A percentile compares a stretch with the other conserved stretches of the same genome.
Conservation (phyloP, 1,284 basidiomycete genomes). For the Ustilago hordei region DNA sequence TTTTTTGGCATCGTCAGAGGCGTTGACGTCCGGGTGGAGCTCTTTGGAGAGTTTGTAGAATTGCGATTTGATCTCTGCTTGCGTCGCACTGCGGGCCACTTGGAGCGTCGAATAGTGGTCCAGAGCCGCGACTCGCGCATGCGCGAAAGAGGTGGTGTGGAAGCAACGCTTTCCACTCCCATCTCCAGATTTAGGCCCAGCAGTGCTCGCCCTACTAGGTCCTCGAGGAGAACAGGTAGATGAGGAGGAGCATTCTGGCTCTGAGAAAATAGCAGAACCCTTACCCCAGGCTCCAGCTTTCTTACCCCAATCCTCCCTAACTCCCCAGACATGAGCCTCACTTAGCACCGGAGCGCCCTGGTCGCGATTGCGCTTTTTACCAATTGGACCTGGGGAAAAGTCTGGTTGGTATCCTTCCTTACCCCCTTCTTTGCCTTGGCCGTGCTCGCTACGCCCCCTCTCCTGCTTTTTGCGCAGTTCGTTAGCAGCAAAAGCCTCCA, state of each 20-base stretch:
- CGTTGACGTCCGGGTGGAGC: conserved; percentile 67
- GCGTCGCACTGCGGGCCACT: conserved; percentile 48
- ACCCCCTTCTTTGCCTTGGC: neutral
- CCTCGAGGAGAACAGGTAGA: neutral
- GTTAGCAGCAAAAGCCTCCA: conserved; percentile 13
- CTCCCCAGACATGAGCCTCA: conserved; percentile 59
- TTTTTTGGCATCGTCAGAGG: conserved; percentile 60
- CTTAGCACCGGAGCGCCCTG: conserved; percentile 53
- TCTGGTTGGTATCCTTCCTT: conserved; percentile 19
- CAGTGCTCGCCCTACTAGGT: neutral
- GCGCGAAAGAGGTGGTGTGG: neutral
- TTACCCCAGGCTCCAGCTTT: conserved; percentile 72
- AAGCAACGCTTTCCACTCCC: conserved; percentile 15
- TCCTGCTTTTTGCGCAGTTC: neutral
- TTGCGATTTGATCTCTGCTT: conserved; percentile 67
- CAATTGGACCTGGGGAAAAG: conserved; percentile 37
- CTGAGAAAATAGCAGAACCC: conserved; percentile 70
- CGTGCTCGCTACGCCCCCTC: too few relatives aligned
- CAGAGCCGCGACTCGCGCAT: neutral
- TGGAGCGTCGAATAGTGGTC: conserved; percentile 55
- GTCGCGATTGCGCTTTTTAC: conserved; percentile 28
- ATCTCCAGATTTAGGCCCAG: neutral
- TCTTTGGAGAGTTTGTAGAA: conserved; percentile 69
- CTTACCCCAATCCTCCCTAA: conserved; percentile 74
- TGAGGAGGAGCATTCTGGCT: neutral